Base-by-base conservation (phyloP, 2,329 filamentous ascomycete species). In the Anisogramma anomala region DNA sequence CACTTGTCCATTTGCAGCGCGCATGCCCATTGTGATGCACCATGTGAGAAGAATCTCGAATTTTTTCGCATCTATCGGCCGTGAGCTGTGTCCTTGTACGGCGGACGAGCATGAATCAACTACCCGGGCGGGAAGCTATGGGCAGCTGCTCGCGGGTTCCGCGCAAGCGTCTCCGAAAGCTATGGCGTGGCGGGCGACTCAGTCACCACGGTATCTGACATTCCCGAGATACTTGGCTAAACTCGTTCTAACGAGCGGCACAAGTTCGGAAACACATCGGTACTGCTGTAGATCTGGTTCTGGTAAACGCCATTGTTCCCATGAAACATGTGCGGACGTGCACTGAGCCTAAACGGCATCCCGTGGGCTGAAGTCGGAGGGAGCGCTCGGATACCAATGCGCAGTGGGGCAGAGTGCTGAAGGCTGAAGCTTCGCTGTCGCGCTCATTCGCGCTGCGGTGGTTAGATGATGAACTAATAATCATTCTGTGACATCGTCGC, bases 381-480 rank as follows among this genome's bases (percentile, higher is more conserved):
- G n/a, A n/a, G 35, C 35, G 43, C 43, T 38, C 31, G 36, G 31
- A 39, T 45, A 23, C 33, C 35, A 25, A 28, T 42, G 33, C 43
- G 32, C n/a, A 23, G n/a, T n/a, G n/a, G n/a, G n/a, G n/a, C n/a
- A n/a, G n/a, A 46, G 43, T 40, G 43, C 43, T 40, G 33, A 37
- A 14, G 33, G 15, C 33, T 32, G 39, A 23, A 14, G 7, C 3
- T n/a, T n/a, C n/a, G n/a, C n/a, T n/a, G n/a, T n/a, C n/a, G n/a
- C n/a, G n/a, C n/a, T n/a, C n/a, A n/a, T n/a, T n/a, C n/a, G n/a
- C n/a, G n/a, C n/a, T n/a, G n/a, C n/a, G n/a, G n/a, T n/a, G n/a
- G n/a, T n/a, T n/a, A n/a, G n/a, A n/a, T n/a, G n/a, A n/a, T n/a
- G n/a, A n/a, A n/a, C n/a, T n/a, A n/a, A n/a, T n/a, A n/a, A n/a